Evolutionary conservation across 2,329 filamentous ascomycete genomes (phyloP).

Genomic region (Purpureocillium lavendulum): DNA sequence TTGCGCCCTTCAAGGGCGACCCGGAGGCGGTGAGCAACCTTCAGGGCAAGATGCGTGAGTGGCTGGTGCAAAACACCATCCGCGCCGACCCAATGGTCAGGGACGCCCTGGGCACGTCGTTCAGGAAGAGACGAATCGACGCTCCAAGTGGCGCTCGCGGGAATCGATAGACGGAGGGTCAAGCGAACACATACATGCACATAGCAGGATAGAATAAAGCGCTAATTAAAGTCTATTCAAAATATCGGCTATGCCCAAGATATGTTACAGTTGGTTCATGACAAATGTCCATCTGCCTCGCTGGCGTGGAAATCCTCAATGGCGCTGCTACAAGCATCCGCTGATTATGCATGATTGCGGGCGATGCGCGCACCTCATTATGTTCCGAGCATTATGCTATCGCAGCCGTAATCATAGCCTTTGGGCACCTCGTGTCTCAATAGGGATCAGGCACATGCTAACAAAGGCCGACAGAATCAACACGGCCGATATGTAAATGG

Average conservation of each 20-base stretch:
- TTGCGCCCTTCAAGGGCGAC: slow-evolving; percentile 75
- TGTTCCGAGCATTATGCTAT: no score
- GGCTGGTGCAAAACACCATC: slow-evolving; percentile 81
- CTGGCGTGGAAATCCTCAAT: no score
- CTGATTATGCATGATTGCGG: no score
- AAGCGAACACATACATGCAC: neutral
- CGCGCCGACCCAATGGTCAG: slow-evolving; percentile 72
- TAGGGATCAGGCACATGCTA: slow-evolving; percentile 51
- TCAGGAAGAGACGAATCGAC: slow-evolving; percentile 54
- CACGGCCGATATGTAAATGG: slow-evolving; percentile 48
- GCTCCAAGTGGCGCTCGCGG: slow-evolving; percentile 54
- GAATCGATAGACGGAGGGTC: slow-evolving; percentile 27
- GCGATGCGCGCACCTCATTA: no score
- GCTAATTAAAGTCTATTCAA: neutral
- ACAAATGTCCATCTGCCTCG: no score
- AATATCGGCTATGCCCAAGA: neutral
- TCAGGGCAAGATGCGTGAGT: slow-evolving; percentile 69
- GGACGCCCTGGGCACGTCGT: slow-evolving; percentile 63
- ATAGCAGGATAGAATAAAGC: no score
- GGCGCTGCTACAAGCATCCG: no score
- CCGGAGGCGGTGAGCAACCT: slow-evolving; percentile 48
- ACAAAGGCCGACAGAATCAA: slow-evolving; percentile 52
- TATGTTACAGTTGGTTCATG: no score
- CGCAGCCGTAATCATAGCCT: slow-evolving; percentile 30
- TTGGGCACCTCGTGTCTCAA: slow-evolving; percentile 54